phyloP scores from a whole-genome alignment of 176 grass and related monocot genomes.

The Musa beccarii region DNA sequence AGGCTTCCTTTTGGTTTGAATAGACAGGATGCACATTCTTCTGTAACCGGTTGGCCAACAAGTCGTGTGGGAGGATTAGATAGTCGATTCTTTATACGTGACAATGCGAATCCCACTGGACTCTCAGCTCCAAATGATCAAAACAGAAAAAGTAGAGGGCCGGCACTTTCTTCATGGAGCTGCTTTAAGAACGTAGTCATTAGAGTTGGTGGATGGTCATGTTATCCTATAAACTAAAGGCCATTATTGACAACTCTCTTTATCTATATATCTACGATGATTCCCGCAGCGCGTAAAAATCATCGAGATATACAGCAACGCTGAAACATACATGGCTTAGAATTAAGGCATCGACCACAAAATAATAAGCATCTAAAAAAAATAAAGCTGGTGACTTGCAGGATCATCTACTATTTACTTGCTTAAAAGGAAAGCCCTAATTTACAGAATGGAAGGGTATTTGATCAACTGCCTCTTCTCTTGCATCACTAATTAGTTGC shows the following conservation, averaged over 20 bases:
- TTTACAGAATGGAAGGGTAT: too few species aligned
- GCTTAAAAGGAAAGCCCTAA: too few species aligned
- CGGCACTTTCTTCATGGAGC: constrained; percentile 3
- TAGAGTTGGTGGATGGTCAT: not conserved
- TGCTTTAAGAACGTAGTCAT: not conserved
- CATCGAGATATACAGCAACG: not conserved
- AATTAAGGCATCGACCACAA: not conserved
- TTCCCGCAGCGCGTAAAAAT: not conserved
- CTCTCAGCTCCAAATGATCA: not conserved
- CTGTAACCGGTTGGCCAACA: not conserved
- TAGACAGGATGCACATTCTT: too few species aligned
- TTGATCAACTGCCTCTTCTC: too few species aligned
- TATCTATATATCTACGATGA: not conserved
- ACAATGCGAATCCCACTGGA: constrained; percentile 6
- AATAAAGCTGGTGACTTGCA: too few species aligned
- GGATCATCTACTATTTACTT: too few species aligned
- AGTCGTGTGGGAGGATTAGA: not conserved
- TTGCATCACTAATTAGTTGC: not conserved
- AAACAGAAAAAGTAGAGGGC: not conserved
- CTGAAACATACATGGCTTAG: not conserved
- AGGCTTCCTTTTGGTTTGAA: too few species aligned
- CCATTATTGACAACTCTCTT: not conserved
- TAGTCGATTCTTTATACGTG: constrained; percentile 6
- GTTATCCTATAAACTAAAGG: not conserved
- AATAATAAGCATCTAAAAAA: not conserved